Conservation (phyloP, 2,329 filamentous ascomycete species). For the Eurotiales sp. region DNA sequence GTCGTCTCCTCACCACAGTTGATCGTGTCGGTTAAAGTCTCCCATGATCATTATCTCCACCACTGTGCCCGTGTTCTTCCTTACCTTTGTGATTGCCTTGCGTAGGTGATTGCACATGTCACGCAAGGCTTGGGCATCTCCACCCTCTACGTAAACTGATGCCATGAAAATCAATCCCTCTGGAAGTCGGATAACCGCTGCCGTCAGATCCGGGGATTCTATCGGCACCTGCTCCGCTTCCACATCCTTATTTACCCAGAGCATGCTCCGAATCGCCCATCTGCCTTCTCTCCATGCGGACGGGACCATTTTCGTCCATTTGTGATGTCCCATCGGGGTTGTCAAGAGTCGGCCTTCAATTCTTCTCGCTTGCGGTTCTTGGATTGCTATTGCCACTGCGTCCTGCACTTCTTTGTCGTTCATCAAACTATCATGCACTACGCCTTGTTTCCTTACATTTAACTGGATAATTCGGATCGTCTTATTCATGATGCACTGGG, state of each 20-base stretch:
- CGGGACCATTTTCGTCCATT: not conserved
- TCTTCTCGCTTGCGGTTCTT: not conserved
- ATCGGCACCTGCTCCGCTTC: not conserved
- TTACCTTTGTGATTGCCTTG: no score
- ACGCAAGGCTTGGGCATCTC: no score
- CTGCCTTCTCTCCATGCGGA: not conserved
- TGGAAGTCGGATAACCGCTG: not conserved
- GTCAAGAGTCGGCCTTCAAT: not conserved
- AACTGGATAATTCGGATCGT: not conserved
- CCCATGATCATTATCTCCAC: no score
- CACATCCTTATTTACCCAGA: not conserved
- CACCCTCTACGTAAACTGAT: not conserved
- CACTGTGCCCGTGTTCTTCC: no score
- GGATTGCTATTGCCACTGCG: not conserved
- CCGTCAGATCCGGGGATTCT: not conserved
- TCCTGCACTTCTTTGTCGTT: not conserved
- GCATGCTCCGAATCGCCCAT: slow-evolving; percentile 1
- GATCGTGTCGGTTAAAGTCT: no score
- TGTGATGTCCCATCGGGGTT: not conserved
- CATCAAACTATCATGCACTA: not conserved
- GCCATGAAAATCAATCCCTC: not conserved
- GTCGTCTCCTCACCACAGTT: no score
- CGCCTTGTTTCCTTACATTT: not conserved
- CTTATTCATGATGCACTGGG: not conserved
- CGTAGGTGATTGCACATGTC: no score